Conservation (phyloP, 495 filamentous ascomycete genomes). For the Aspergillus saccharolyticus region DNA sequence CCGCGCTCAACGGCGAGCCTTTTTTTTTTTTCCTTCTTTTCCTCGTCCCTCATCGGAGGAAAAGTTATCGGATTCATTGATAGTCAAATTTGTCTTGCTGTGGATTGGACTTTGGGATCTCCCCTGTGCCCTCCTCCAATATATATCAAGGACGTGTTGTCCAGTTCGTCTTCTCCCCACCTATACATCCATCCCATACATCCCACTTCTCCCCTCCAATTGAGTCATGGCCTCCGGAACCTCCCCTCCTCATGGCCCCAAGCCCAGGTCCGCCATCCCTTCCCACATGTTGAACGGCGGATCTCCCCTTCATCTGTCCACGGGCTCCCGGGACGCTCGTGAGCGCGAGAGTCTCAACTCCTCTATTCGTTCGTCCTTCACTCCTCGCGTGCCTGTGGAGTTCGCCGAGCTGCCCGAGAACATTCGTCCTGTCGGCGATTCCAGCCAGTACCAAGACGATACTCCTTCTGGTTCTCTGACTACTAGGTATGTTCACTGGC, state of each 20-base stretch:
- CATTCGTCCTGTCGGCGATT: conserved; percentile 19
- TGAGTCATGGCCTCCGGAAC: conserved; percentile 37
- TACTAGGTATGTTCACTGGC: conserved; percentile 25
- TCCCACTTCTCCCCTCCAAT: background rate
- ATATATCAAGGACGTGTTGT: background rate
- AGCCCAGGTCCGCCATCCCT: conserved; percentile 44
- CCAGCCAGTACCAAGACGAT: conserved; percentile 16
- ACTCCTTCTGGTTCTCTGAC: conserved; percentile 18
- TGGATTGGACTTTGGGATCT: background rate
- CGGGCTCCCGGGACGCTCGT: conserved; percentile 36
- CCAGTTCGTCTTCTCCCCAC: background rate
- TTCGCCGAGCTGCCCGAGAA: conserved; percentile 26
- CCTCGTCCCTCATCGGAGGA: background rate
- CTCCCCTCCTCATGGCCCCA: conserved; percentile 32
- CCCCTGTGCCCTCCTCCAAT: background rate
- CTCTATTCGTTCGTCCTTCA: conserved; percentile 49
- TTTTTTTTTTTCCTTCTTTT: conserved; percentile 10
- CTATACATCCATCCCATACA: background rate
- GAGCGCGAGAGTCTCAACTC: conserved; percentile 49
- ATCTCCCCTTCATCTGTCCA: conserved; percentile 35
- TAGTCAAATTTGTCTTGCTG: background rate
- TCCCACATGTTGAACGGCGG: conserved; percentile 46
- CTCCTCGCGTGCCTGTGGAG: conserved; percentile 37
- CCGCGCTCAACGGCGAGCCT: conserved; percentile 2
- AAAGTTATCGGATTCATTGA: background rate